Evolutionary conservation across 1,139 yeast species (phyloP), one percentile per base, ranked within the genome.

Genomic region (Geotrichum reessii): DNA sequence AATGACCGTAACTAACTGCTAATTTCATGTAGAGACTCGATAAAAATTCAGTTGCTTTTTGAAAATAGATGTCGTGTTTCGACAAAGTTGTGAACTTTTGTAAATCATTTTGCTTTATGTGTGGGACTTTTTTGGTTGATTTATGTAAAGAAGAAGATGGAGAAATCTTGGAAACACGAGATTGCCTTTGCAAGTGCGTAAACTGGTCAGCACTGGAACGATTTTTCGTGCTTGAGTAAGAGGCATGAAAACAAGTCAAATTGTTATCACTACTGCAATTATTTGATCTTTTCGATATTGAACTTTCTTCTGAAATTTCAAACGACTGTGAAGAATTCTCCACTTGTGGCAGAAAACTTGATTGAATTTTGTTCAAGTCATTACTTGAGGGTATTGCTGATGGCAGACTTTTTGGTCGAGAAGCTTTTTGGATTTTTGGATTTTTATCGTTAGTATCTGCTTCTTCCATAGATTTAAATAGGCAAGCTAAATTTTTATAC

Each of bases 1-100:
- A 80, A 19, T 88, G 81, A 63, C 84, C 82, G 69, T 75, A 81
- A 14, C 86, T 86, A 64, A 81, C 80, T 1, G 93, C 93, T 64
- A 90, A 79, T 8, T 78, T 74, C 12, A 81, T 76, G 66, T 86
- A 86, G 1, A 87, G 70, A 19, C 76, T 73, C 37, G 82, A 70
- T n/a, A 37, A 17, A 14, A 3, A 4, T n/a, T 37, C n/a, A 17
- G 19, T 14, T n/a, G 21, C 19, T 37, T 37, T 11, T n/a, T 37
- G 44, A 9, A n/a, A 14, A 8, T n/a, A 7, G 3, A 19, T 4
- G 9, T 14, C 7, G 5, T 37, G 17, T 3, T 37, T 37, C 19
- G 21, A 5, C n/a, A 7, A 1, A n/a, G 2, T n/a, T 14, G 21
- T n/a, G 19, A 8, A 8, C 7, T 37, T 37, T n/a, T 37, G 9